Base-by-base conservation (phyloP, 805 yeast genomes). In the Pachysolen tannophilus region DNA sequence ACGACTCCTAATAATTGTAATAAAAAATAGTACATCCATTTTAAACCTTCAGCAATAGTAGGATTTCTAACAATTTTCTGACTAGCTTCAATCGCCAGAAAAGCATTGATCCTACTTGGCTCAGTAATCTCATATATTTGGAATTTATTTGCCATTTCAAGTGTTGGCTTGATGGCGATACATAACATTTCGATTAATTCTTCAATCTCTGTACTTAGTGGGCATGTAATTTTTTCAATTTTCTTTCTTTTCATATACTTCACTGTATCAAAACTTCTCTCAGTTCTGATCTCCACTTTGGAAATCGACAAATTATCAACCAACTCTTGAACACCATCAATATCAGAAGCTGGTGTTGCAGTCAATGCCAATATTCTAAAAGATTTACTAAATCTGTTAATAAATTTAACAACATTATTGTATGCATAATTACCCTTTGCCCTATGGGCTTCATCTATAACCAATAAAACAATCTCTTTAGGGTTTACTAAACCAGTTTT, bases 371-470 rank as follows among this genome's bases (percentile, higher is more conserved):
- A 55, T 0, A 88, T 63, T 30, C 98, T 63, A 45, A 77, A 81
- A 2, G 84, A 73, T 1, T 74, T 66, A 41, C 75, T 78, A 50
- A 75, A 77, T 34, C 84, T 57, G 20, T 69, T 67, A 9, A 83
- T 53, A 46, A 74, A 78, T 42, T 73, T 64, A 3, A 83, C 84
- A n/a, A 90, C 88, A 37, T 82, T 81, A 31, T 80, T 80, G 49
- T 90, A 90, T 1, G 97, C 82, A 52, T 87, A 88, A 36, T 84
- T 81, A 1, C 96, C 96, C 34, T 80, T 79, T 0, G 97, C 87
- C 32, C 95, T 65, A 55, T 92, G 99, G 0, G 98, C 97, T 60
- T 92, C 99, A 58, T 92, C 99, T 17, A 92, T 68, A 3, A 92
- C 90, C 29, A 94, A 47, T 35, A 92, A 72, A 0, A 75, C 81